These are phyloP conservation scores for Phalaenopsis equestris DNA, from an alignment of 106 monocot species.

Conservation along the genomic window DNA sequence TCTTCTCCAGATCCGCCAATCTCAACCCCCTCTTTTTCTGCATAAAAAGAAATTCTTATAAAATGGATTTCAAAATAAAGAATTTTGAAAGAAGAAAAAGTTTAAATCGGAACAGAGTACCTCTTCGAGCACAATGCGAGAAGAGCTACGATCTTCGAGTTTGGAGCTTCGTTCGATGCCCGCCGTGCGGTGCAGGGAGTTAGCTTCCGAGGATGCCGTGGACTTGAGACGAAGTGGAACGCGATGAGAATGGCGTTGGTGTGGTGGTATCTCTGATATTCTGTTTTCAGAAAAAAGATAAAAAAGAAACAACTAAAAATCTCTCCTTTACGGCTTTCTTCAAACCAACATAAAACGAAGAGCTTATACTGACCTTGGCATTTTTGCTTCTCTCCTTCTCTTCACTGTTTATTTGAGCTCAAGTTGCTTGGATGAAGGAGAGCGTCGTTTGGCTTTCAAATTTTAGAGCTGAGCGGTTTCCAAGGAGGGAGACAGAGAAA, in stretches of 20 bases:
- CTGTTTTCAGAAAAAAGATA: slow-evolving; percentile 9
- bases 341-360: neutral
- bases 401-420: neutral
- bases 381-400: neutral
- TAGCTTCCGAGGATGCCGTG: slow-evolving; percentile 20
- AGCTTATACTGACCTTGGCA: slow-evolving; percentile 16
- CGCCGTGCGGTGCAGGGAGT: slow-evolving; percentile 8
- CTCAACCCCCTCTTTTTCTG: slow-evolving; percentile 35
- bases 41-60: neutral
- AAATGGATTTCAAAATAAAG: neutral
- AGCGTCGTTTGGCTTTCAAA: neutral
- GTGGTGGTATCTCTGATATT: slow-evolving; percentile 6
- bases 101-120: neutral
- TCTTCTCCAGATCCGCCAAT: slow-evolving; percentile 40
- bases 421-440: neutral
- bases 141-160: slow-evolving; percentile 15
- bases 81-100: neutral
- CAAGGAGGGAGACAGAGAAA: neutral
- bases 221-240: slow-evolving; percentile 14
- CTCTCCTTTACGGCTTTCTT: neutral
- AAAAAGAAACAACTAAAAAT: neutral
- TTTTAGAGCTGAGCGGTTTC: neutral
- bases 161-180: slow-evolving; percentile 8
- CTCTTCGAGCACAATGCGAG: slow-evolving; percentile 16
- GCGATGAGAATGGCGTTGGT: slow-evolving; percentile 10